Conservation (phyloP, 768 basidiomycete genomes). For the Amanita phalloides region DNA sequence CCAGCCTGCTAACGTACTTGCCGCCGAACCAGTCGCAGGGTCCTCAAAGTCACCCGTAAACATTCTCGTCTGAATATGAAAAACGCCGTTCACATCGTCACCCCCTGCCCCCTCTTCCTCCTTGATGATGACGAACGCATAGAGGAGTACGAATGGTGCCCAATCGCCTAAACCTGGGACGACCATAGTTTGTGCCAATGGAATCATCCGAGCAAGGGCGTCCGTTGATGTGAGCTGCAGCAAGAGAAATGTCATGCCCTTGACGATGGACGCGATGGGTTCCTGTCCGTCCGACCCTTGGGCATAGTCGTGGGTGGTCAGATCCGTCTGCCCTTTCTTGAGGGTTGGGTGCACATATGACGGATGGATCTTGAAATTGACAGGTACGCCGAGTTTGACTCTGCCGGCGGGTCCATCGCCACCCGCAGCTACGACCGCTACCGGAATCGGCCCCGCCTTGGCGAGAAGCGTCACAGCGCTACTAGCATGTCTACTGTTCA, state of each 20-base stretch:
- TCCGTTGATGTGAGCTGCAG: conserved; percentile 26
- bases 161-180: conserved; percentile 27
- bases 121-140: conserved; percentile 22
- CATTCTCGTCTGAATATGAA: conserved; percentile 26
- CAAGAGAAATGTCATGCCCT: conserved; percentile 35
- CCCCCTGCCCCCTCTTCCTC: conserved; percentile 20
- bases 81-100: neutral
- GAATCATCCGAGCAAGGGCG: conserved; percentile 22
- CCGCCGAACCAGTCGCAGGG: conserved; percentile 36
- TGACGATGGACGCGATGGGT: conserved; percentile 31
- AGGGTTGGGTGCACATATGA: conserved; percentile 15
- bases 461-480: conserved; percentile 21
- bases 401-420: conserved; percentile 3
- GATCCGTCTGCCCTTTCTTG: conserved; percentile 19
- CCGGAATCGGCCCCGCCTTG: conserved; percentile 32
- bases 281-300: conserved; percentile 24
- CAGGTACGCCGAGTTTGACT: conserved; percentile 27
- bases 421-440: conserved; percentile 2
- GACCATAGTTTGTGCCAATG: conserved; percentile 14
- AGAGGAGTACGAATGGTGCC: conserved; percentile 24
- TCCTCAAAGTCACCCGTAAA: conserved; percentile 30
- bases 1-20: conserved; percentile 30
- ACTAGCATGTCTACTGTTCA: conserved; percentile 14
- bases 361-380: conserved; percentile 29
- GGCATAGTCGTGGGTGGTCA: conserved; percentile 22